Evolutionary conservation across 1,284 basidiomycete species (phyloP).

Genomic region (Fomitopsis betulina): DNA sequence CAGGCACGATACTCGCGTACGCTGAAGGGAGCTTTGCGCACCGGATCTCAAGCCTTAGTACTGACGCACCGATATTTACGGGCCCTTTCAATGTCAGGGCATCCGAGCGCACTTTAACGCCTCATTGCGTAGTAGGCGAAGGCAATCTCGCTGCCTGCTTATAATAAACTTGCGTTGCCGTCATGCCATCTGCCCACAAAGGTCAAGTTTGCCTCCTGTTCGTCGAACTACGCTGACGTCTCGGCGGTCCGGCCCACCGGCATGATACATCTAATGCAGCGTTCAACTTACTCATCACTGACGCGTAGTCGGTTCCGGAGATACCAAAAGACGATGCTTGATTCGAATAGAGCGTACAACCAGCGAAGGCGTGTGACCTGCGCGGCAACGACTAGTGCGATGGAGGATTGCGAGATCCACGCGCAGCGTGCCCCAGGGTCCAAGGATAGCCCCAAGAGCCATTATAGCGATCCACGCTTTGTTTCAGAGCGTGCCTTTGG

Average conservation of each 20-base stretch:
- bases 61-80: neutral
- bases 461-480: neutral
- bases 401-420: neutral
- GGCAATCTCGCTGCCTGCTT: neutral
- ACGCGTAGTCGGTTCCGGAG: constrained; percentile 1
- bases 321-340: neutral
- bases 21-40: neutral
- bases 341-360: neutral
- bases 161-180: neutral
- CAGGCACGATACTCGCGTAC: neutral
- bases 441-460: neutral
- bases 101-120: neutral
- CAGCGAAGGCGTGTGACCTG: neutral
- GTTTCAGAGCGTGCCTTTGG: neutral
- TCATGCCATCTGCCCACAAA: neutral
- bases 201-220: neutral
- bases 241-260: neutral
- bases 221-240: neutral
- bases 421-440: neutral
- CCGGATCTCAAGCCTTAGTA: neutral
- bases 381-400: neutral
- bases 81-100: neutral
- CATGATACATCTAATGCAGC: neutral
- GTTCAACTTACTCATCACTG: neutral
- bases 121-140: neutral